Percentiles rank a stretch among this genome's conserved stretches.
These are phyloP conservation scores for Jaltomata sinuosa DNA, from an alignment of 257 asterid genomes.

Conservation along the genomic window DNA sequence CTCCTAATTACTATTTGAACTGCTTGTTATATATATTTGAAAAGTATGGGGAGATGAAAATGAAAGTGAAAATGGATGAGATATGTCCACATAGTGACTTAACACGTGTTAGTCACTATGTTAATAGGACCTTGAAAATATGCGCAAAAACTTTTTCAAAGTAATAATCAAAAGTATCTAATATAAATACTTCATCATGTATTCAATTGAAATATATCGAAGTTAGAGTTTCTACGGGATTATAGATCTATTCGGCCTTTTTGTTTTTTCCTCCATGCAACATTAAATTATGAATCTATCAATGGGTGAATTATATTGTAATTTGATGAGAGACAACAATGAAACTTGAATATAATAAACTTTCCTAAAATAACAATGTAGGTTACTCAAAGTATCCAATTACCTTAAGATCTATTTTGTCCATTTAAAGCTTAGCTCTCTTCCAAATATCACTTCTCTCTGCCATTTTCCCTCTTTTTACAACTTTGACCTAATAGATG, in stretches of 20 bases:
- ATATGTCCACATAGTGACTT: no score
- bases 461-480: not conserved
- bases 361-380: not conserved
- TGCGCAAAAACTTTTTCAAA: not conserved
- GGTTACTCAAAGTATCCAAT: not conserved
- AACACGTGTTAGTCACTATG: no score
- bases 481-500: not conserved
- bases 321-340: not conserved
- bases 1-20: no score
- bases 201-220: not conserved
- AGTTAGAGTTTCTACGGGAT: not conserved
- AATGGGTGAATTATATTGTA: not conserved
- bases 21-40: no score
- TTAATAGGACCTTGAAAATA: no score
- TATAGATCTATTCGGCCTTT: no score
- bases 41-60: no score
- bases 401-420: not conserved
- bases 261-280: no score
- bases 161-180: rapidly evolving
- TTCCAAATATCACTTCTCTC: not conserved
- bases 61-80: no score
- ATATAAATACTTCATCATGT: not conserved
- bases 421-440: not conserved
- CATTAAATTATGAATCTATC: no score
- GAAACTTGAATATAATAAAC: not conserved